phyloP scores from a whole-genome alignment of 2,329 filamentous ascomycete species.

The Rhexocercosporidium sp. region DNA sequence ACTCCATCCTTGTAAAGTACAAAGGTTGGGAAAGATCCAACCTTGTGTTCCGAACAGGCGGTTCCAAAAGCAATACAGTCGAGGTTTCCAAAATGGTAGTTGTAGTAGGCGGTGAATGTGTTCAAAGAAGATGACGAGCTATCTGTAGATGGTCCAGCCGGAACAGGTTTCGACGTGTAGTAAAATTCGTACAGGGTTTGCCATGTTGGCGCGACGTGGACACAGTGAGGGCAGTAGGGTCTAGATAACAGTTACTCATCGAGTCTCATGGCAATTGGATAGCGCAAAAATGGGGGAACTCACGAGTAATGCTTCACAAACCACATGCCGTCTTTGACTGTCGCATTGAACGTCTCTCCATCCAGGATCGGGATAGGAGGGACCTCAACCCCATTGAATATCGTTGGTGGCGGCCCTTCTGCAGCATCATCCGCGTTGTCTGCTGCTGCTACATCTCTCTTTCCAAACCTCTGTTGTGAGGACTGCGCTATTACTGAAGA shows the following conservation, averaged over 20 bases:
- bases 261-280: background rate
- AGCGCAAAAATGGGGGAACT: slow-evolving; percentile 17
- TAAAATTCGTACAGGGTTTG: slow-evolving; percentile 94
- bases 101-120: slow-evolving; percentile 79
- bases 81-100: slow-evolving; percentile 84
- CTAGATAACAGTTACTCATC: slow-evolving; percentile 23
- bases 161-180: slow-evolving; percentile 76
- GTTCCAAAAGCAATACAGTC: slow-evolving; percentile 87
- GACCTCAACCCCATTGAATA: slow-evolving; percentile 57
- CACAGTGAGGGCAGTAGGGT: slow-evolving; percentile 42
- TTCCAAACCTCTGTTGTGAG: slow-evolving; percentile 24
- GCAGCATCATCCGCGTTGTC: slow-evolving; percentile 35
- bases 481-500: slow-evolving; percentile 34
- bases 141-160: slow-evolving; percentile 41
- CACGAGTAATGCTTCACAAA: slow-evolving; percentile 45
- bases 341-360: slow-evolving; percentile 49
- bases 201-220: slow-evolving; percentile 75
- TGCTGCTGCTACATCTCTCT: slow-evolving; percentile 16
- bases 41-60: slow-evolving; percentile 70
- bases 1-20: slow-evolving; percentile 81
- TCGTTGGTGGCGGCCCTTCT: slow-evolving; percentile 43
- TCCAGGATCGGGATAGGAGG: slow-evolving; percentile 54
- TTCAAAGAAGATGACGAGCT: slow-evolving; percentile 53
- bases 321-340: slow-evolving; percentile 41
- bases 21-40: slow-evolving; percentile 77